Base-by-base conservation (phyloP, 768 basidiomycete species). In the Rubroboletus pulcherrimus region DNA sequence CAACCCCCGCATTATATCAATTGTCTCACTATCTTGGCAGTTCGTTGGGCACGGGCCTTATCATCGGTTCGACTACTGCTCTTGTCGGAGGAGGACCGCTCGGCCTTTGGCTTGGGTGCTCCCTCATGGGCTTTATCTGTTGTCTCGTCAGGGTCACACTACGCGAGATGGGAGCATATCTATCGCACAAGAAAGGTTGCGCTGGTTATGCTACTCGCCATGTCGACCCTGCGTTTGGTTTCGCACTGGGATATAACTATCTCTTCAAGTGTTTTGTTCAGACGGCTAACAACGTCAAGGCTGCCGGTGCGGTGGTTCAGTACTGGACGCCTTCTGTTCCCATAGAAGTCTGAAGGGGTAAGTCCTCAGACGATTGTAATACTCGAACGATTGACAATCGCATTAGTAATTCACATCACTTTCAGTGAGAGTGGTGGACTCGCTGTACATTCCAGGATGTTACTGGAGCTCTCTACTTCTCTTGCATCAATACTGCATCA, bases 141-240 rank as follows among this genome's bases (percentile, higher is more conserved):
- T 82, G 81, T 66, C 70, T 85, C 52, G 84, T 83, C 53, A 83
- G 84, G 81, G 71, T 81, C 39, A 74, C 78, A 9, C 73, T 75
- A 3, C 72, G 69, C 8, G 70, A 74, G 59, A 75, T 74, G 66
- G 54, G 64, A n/a, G 66, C 72, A 33, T 73, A 75, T 62, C 66
- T 81, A 39, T 81, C 81, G 15, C 81, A 83, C 69, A 85, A 85
- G 68, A 82, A 82, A 58, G 84, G 81, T 3, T 77, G 74, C 58
- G 61, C 69, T 50, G 83, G 83, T 2, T 84, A 85, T 62, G 83
- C 84, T 0, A 80, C 83, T 2, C 80, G 85, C 46, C 85, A 84
- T 61, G 80, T 82, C 21, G 85, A 87, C 66, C 85, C 85, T 49
- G 84, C 85, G 21, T 76, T 86, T 43, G 85, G 83, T 38, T 87